A percentile compares a stretch with the other conserved stretches of the same genome.
These are phyloP conservation scores for Claviceps paspali DNA, from an alignment of 2,329 filamentous ascomycete species.

Conservation along the genomic window DNA sequence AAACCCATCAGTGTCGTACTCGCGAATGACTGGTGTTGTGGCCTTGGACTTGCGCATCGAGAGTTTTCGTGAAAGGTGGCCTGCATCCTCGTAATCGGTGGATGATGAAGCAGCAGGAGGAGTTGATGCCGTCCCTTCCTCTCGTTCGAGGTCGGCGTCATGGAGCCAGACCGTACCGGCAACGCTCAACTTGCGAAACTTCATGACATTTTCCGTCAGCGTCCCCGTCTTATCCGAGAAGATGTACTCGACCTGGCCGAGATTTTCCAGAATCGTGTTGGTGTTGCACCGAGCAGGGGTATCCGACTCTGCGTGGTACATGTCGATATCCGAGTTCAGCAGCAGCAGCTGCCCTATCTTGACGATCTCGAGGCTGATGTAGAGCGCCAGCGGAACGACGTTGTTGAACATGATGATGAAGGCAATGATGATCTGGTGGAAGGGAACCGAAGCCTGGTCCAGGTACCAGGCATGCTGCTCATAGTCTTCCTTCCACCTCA, in stretches of 20 bases:
- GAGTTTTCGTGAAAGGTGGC: constrained; percentile 9
- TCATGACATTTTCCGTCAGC: constrained; percentile 80
- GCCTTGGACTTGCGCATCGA: constrained; percentile 16
- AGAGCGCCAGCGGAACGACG: constrained; percentile 90
- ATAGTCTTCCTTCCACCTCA: constrained; percentile 46
- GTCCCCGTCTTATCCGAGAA: constrained; percentile 90
- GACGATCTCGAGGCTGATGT: constrained; percentile 93
- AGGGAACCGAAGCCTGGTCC: constrained; percentile 46
- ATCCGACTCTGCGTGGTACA: constrained; percentile 91
- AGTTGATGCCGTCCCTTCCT: constrained; percentile 27
- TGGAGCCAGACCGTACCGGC: constrained; percentile 72
- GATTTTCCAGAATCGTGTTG: constrained; percentile 87
- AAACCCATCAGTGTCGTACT: constrained; percentile 12
- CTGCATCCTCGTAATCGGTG: too few species aligned
- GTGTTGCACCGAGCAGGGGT: constrained; percentile 93
- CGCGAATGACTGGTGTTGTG: constrained; percentile 16
- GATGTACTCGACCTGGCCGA: constrained; percentile 76
- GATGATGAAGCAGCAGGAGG: too few species aligned
- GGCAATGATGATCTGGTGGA: constrained; percentile 71
- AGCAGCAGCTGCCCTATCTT: constrained; percentile 97
- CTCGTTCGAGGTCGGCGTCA: constrained; percentile 51
- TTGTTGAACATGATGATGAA: constrained; percentile 97
- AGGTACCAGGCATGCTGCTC: constrained; percentile 38
- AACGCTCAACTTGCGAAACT: constrained; percentile 73
- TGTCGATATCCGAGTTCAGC: constrained; percentile 96